Evolutionary conservation across 306 rosid genomes (phyloP), one percentile per base, ranked within the genome.

Genomic region (Glycyrrhiza uralensis): DNA sequence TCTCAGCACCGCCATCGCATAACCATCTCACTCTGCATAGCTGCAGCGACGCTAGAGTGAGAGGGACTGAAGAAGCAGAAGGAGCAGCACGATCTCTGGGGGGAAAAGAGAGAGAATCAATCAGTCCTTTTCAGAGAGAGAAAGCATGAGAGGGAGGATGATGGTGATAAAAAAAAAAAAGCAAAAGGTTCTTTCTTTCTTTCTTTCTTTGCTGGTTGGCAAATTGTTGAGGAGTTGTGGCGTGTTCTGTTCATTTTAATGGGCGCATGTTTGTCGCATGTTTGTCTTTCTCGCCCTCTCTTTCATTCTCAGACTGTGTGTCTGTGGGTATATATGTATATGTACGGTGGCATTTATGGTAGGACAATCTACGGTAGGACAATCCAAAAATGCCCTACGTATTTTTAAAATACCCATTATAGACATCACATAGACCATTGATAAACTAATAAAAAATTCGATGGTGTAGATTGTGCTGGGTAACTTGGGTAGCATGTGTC

Each of bases 1-100:
- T 82, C 69, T 89, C 74, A 79, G 81, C 55, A 77, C 50, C 32
- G 78, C 90, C 91, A 84, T 83, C 38, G 24, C 49, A 62, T 52
- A 72, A 62, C 71, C 81, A 82, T 81, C 33, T 38, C 66, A 70
- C 62, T 17, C 82, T 64, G 44, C 86, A 79, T 17, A 56, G 68
- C 66, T 51, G 26, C 66, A 19, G 1, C 1, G 10, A 18, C 35
- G 8, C 23, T 42, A 66, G 57, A 66, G 68, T 38, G 74, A 50
- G 59, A 41, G 30, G 30, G 14, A 41, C 32, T 28, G 23, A 49
- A 33, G 39, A 61, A 35, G n/a, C 18, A 22, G 49, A 52, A 38
- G 4, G 5, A 46, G 6, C 19, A 60, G 28, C 49, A 47, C 47
- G 80, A 54, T 66, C 74, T 65, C 47, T 72, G 36, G 23, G 11